Evolutionary conservation across 352 stramenopile species (phyloP).

Genomic region (Thraustochytrium striatum): DNA sequence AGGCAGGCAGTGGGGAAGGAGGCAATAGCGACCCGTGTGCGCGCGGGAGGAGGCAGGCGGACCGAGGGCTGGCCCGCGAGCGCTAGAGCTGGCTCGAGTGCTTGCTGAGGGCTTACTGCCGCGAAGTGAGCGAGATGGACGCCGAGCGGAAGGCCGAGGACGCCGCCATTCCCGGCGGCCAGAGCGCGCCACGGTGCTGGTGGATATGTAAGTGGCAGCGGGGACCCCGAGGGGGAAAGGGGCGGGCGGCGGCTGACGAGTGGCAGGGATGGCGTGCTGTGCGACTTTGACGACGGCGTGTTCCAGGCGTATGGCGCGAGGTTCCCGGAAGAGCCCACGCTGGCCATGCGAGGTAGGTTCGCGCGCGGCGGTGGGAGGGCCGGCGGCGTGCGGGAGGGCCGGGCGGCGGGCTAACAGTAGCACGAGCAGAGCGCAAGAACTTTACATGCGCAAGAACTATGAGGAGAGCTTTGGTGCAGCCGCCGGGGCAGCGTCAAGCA

Average conservation of each 20-base stretch:
- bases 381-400: neutral
- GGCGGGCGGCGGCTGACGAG: neutral
- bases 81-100: neutral
- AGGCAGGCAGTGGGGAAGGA: too few relatives aligned
- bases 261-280: slow-evolving; percentile 22
- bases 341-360: slow-evolving; percentile 23
- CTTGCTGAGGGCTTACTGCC: too few relatives aligned
- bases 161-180: neutral
- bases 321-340: neutral
- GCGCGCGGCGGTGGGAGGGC: neutral
- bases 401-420: neutral
- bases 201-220: slow-evolving; percentile 14
- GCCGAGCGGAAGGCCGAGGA: neutral
- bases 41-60: neutral
- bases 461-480: neutral
- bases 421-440: neutral
- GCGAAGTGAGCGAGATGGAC: neutral
- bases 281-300: slow-evolving; percentile 37
- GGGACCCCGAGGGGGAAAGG: neutral
- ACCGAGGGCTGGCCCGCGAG: neutral
- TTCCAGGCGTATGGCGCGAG: neutral
- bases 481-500: neutral
- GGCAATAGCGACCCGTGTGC: too few relatives aligned
- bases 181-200: neutral
- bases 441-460: slow-evolving; percentile 47